Base-by-base conservation (phyloP, 305 asterid species). In the Ajuga reptans region DNA sequence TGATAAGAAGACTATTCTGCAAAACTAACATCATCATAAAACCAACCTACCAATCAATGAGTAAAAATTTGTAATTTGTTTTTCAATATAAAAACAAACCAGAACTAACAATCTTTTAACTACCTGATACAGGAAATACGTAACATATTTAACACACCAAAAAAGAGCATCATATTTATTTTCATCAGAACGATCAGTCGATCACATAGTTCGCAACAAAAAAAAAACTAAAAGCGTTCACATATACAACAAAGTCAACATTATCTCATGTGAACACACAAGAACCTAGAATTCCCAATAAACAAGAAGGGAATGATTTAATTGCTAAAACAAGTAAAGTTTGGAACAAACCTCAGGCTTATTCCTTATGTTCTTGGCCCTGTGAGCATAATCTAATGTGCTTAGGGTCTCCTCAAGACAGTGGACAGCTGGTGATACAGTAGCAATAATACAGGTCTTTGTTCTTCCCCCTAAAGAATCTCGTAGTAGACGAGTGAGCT, bases 401-500 rank as follows among this genome's bases (percentile, higher is more conserved):
- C 97, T 91, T 66, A 91, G 81, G 56, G 96, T 91, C 81, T 91
- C 97, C 84, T 91, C 97, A 60, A 91, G 88, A 79, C 96, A 89
- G 78, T 89, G 96, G 68, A 91, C 93, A 51, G 96, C 96, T 16
- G 95, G 96, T 78, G 97, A 89, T 12, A 91, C 93, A 3, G 97
- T 91, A 64, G 97, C 96, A 69, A 91, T 91, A 21, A 91, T 89
- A 64, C 96, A 91, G 10, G 97, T 91, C 77, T 91, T 91, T 56
- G 97, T 91, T 79, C 96, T 80, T 75, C 96, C 96, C 34, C 96
- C 97, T 81, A 91, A 71, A 46, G 97, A 91, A 75, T 91, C 97
- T 64, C 96, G 89, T 49, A 91, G 96, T 52, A 91, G 67, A 74
- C 97, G 92, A 31, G 96, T 91, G 64, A 91, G 87, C 80, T 91